These are phyloP conservation scores for Sphagnum contortum DNA, from an alignment of 225 moss, liverwort and hornwort species.

Conservation along the genomic window DNA sequence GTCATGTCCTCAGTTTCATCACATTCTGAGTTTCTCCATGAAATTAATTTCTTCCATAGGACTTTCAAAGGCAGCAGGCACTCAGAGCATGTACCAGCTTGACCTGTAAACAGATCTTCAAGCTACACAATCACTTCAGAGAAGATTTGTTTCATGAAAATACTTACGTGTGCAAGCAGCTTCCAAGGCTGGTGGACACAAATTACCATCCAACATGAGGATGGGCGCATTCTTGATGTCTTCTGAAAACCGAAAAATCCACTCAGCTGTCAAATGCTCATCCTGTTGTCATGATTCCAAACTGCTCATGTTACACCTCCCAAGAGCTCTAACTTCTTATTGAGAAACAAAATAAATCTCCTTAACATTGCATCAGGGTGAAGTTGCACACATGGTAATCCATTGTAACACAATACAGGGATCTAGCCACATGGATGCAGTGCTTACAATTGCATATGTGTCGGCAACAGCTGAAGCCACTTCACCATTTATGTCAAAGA, in stretches of 20 bases:
- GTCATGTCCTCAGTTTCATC: no score
- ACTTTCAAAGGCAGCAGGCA: no score
- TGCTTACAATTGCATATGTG: constrained; percentile 58
- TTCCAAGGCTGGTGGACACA: constrained; percentile 59
- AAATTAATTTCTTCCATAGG: no score
- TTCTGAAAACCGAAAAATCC: constrained; percentile 58
- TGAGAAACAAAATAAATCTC: no score
- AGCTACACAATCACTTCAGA: not conserved
- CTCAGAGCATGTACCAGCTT: not conserved
- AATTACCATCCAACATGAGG: constrained; percentile 78
- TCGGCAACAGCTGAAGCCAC: constrained; percentile 80
- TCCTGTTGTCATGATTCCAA: constrained; percentile 46
- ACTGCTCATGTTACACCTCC: no score
- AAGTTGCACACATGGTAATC: no score
- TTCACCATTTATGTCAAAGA: constrained; percentile 85
- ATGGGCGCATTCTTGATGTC: constrained; percentile 63
- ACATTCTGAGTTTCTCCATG: no score
- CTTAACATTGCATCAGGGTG: no score
- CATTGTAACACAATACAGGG: no score
- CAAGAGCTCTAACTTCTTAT: no score
- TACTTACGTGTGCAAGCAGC: constrained; percentile 61
- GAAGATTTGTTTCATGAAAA: not conserved
- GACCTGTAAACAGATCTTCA: not conserved
- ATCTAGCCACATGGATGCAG: no score
- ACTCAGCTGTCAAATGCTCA: constrained; percentile 63